phyloP scores from a whole-genome alignment of 2,329 filamentous ascomycete genomes.

The Phaeosphaeriaceae sp. region DNA sequence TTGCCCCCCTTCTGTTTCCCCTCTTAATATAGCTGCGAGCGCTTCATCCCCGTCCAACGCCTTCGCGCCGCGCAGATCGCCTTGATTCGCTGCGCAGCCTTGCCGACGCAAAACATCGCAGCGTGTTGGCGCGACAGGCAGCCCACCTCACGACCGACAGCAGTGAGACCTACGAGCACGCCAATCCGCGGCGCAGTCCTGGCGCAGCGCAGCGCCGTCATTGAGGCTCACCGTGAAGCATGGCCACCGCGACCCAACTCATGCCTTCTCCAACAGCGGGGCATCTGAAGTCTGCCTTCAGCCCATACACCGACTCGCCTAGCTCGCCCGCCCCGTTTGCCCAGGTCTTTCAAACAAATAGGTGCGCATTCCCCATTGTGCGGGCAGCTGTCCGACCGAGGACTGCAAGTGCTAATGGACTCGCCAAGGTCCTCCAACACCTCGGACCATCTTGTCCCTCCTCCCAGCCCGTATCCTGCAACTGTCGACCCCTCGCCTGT shows the following conservation, averaged over 20 bases:
- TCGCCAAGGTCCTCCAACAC: constrained; percentile 53
- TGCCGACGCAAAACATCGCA: constrained; percentile 11
- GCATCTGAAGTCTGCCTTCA: constrained; percentile 55
- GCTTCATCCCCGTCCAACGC: constrained; percentile 26
- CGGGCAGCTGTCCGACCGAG: constrained; percentile 23
- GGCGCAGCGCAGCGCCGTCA: constrained; percentile 35
- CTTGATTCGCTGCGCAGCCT: constrained; percentile 37
- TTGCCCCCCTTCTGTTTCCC: constrained; percentile 9
- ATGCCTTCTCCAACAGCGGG: constrained; percentile 52
- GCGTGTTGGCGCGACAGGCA: constrained; percentile 10
- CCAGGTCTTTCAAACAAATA: constrained; percentile 48
- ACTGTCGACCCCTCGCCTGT: constrained; percentile 82
- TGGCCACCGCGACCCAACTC: constrained; percentile 51
- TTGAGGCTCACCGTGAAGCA: constrained; percentile 31
- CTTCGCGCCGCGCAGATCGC: constrained; percentile 26
- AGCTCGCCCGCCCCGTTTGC: constrained; percentile 56
- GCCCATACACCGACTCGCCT: constrained; percentile 60
- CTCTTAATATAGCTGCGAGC: constrained; percentile 17
- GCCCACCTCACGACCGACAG: constrained; percentile 16
- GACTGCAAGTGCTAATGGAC: constrained; percentile 35
- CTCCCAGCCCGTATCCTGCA: constrained; percentile 63
- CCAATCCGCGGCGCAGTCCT: constrained; percentile 12
- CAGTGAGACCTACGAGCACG: constrained; percentile 5
- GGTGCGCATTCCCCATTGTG: constrained; percentile 54
- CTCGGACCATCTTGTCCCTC: constrained; percentile 57